Evolutionary conservation across 2,329 filamentous ascomycete species (phyloP), one percentile per base, ranked within the genome.

Genomic region (Microthyrium microscopicum): DNA sequence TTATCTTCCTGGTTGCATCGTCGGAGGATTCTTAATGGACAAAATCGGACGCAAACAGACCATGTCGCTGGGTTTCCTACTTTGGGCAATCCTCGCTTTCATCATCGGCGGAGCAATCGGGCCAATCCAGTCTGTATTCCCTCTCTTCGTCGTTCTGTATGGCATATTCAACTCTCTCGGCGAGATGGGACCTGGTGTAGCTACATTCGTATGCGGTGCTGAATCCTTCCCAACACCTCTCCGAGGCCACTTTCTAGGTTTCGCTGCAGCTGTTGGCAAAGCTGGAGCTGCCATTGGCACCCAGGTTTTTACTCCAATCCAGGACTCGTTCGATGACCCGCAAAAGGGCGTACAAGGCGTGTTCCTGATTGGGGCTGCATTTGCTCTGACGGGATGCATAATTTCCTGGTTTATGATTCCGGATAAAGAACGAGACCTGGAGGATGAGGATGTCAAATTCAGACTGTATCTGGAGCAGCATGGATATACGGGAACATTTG

Each of bases 191-290:
- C 64, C 64, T 3, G 64, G 64, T 39, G 60, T 56, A 42, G 50
- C 38, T 39, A 57, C 42, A 19, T 50, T 53, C 26, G 41, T 55
- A 12, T 47, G 46, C 5, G 51, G 59, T 1, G 55, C 58, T 0
- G 62, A 68, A 37, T 61, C 54, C 18, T 67, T 66, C 45, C 61
- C 63, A 0, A 67, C 64, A 0, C 57, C 59, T 0, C 52, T 68
- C 3, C 53, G 62, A 2, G 63, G 62, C 0, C 61, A 65, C 33
- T 63, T 60, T 45, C 53, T 65, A 37, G 63, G 62, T 1, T 51
- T 66, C 31, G 55, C 60, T 1, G 52, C 60, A 0, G 62, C 62
- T 0, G 56, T 57, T 13, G 60, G 58, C 9, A 68, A 67, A 37
- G 60, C 60, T 1, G 63, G 64, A 1, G 61, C 62, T 1, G 60